phyloP scores from a whole-genome alignment of 1,284 basidiomycete genomes.

The Heterobasidion annosum region DNA sequence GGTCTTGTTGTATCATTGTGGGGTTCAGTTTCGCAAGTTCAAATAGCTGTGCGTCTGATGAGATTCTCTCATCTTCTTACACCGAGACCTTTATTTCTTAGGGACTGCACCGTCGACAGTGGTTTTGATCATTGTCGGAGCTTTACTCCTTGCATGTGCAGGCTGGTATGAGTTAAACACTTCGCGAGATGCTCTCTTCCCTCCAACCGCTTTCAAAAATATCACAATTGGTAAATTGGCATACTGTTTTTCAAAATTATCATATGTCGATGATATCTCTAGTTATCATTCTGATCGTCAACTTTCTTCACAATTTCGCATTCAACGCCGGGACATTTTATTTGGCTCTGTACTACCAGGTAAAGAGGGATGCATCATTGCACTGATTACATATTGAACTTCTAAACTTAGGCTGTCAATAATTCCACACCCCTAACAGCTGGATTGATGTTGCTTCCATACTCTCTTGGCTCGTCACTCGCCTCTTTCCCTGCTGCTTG shows the following conservation, averaged over 20 bases:
- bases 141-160: conserved; percentile 42
- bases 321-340: conserved; percentile 80
- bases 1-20: conserved; percentile 64
- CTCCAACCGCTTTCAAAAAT: conserved; percentile 50
- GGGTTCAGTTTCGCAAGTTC: conserved; percentile 69
- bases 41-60: conserved; percentile 40
- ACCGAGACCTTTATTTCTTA: conserved; percentile 18
- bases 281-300: conserved; percentile 60
- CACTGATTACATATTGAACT: not conserved
- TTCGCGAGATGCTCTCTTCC: conserved; percentile 62
- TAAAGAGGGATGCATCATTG: conserved; percentile 17
- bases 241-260: conserved; percentile 14
- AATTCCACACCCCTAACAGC: conserved; percentile 57
- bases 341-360: conserved; percentile 73
- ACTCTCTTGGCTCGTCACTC: conserved; percentile 71
- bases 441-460: conserved; percentile 66
- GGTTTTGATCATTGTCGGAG: conserved; percentile 46
- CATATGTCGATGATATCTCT: conserved; percentile 8
- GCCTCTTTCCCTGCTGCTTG: conserved; percentile 75
- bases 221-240: conserved; percentile 42
- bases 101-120: conserved; percentile 57
- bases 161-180: conserved; percentile 60
- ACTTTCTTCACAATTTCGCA: conserved; percentile 71
- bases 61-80: conserved; percentile 5
- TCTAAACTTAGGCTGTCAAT: conserved; percentile 45